Percentiles rank a stretch among this genome's conserved stretches.
phyloP scores from a whole-genome alignment of 164 flowering plant species.

The Nymphaea colorata region DNA sequence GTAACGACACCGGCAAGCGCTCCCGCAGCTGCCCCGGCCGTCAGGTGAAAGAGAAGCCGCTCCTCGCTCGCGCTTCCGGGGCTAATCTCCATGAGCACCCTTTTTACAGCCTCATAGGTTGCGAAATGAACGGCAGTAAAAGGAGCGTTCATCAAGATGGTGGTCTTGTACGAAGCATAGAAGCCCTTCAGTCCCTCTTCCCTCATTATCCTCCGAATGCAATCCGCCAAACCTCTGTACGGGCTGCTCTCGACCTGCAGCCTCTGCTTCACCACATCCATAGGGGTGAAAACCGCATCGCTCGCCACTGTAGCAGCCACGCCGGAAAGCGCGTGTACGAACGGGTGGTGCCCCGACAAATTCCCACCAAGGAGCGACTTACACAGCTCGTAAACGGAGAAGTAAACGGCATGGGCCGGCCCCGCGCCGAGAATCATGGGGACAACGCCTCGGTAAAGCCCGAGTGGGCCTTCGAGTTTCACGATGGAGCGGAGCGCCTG shows the following conservation, averaged over 20 bases:
- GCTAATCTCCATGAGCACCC: slow-evolving; percentile 30
- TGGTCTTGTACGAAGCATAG: slow-evolving; percentile 59
- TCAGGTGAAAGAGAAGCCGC: slow-evolving; percentile 48
- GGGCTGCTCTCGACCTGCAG: slow-evolving; percentile 49
- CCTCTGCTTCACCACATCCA: slow-evolving; percentile 75
- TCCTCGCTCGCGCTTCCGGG: slow-evolving; percentile 40
- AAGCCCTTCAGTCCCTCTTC: slow-evolving; percentile 56
- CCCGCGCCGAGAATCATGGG: slow-evolving; percentile 75
- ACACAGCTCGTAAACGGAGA: slow-evolving; percentile 48
- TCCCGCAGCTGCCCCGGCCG: slow-evolving; percentile 67
- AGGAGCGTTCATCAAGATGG: slow-evolving; percentile 66
- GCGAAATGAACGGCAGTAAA: slow-evolving; percentile 62
- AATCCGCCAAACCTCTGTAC: slow-evolving; percentile 40
- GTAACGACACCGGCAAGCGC: slow-evolving; percentile 55
- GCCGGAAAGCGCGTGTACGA: slow-evolving; percentile 48
- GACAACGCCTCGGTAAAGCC: slow-evolving; percentile 50
- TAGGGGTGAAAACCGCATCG: slow-evolving; percentile 61
- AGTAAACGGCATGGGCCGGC: slow-evolving; percentile 70
- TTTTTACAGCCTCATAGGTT: slow-evolving; percentile 54
- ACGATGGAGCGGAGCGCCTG: slow-evolving; percentile 30
- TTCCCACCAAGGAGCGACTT: slow-evolving; percentile 25
- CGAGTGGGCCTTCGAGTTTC: slow-evolving; percentile 31
- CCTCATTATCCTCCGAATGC: slow-evolving; percentile 29
- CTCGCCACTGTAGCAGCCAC: slow-evolving; percentile 52
- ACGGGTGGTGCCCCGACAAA: slow-evolving; percentile 15